phyloP scores from a whole-genome alignment of 2,329 filamentous ascomycete species.

The Phialemoniopsis sp. region DNA sequence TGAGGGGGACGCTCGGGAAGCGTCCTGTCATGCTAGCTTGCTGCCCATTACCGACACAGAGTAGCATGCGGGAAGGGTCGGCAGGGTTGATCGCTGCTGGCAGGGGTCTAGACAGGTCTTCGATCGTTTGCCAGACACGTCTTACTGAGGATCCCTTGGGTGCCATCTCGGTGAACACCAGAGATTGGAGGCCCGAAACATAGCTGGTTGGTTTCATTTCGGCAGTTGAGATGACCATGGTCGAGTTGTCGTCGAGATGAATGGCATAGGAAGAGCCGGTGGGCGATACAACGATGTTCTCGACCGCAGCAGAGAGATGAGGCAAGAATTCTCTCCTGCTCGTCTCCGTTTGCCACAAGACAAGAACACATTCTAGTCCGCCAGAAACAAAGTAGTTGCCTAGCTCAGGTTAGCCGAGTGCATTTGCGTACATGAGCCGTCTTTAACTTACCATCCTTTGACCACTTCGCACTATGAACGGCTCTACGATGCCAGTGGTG shows the following conservation, averaged over 20 bases:
- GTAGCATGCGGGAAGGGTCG: conserved; percentile 58
- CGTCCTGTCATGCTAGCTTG: conserved; percentile 48
- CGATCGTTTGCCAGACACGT: conserved; percentile 41
- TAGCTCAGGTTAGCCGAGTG: conserved; percentile 27
- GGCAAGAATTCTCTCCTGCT: conserved; percentile 78
- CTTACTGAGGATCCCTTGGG: conserved; percentile 49
- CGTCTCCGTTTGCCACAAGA: conserved; percentile 92
- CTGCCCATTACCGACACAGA: conserved; percentile 62
- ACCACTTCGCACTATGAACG: conserved; percentile 87
- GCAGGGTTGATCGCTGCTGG: conserved; percentile 61
- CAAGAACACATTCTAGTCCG: conserved; percentile 82
- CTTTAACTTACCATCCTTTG: conserved; percentile 67
- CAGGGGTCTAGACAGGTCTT: conserved; percentile 43
- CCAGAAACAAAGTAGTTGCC: conserved; percentile 93
- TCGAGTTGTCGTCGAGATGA: conserved; percentile 86
- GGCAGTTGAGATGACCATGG: conserved; percentile 84
- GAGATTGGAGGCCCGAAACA: conserved; percentile 75
- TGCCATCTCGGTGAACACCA: conserved; percentile 43
- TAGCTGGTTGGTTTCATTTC: conserved; percentile 83
- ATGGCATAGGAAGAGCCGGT: conserved; percentile 77
- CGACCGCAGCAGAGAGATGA: conserved; percentile 82
- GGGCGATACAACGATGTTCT: conserved; percentile 78
- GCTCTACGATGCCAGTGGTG: conserved; percentile 89
- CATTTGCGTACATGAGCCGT: conserved; percentile 4
- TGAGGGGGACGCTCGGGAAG: conserved; percentile 47